Evolutionary conservation across 495 filamentous ascomycete genomes (phyloP).

Genomic region (Darksidea phi): DNA sequence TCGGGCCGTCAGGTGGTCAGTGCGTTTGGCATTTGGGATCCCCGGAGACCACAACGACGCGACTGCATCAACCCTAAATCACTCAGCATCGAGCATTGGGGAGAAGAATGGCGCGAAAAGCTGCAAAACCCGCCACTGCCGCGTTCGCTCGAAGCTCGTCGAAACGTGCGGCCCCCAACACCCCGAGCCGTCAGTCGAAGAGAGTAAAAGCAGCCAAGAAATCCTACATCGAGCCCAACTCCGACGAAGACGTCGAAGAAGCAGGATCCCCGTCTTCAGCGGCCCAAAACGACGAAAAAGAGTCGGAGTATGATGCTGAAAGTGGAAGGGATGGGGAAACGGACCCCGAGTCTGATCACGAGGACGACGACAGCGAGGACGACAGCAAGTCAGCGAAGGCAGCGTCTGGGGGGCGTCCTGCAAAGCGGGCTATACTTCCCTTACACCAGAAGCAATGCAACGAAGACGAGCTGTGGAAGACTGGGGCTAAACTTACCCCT

Average conservation of each 20-base stretch:
- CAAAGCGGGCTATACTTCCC: constrained; percentile 34
- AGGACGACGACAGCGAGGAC: constrained; percentile 40
- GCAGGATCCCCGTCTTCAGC: constrained; percentile 22
- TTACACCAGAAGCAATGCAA: constrained; percentile 36
- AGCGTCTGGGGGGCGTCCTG: constrained; percentile 23
- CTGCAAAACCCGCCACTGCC: background rate
- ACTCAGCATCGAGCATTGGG: background rate
- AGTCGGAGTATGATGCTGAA: constrained; percentile 45
- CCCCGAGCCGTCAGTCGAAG: constrained; percentile 43
- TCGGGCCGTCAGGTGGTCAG: background rate
- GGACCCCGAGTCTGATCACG: constrained; percentile 27
- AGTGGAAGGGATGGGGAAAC: constrained; percentile 20
- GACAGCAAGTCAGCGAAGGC: constrained; percentile 35
- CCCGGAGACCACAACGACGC: background rate
- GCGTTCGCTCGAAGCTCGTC: constrained; percentile 25
- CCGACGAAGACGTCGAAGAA: constrained; percentile 27
- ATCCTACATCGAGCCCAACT: constrained; percentile 54
- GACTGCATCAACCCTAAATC: background rate
- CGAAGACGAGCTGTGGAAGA: constrained; percentile 57
- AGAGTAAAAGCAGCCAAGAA: constrained; percentile 58
- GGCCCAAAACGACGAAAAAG: constrained; percentile 34
- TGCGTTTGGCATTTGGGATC: background rate
- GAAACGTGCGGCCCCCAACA: constrained; percentile 39
- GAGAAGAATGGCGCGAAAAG: constrained; percentile 22
- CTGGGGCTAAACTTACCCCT: constrained; percentile 59